These are phyloP conservation scores for Penicillium taxi DNA, from an alignment of 495 filamentous ascomycete genomes.

Conservation along the genomic window DNA sequence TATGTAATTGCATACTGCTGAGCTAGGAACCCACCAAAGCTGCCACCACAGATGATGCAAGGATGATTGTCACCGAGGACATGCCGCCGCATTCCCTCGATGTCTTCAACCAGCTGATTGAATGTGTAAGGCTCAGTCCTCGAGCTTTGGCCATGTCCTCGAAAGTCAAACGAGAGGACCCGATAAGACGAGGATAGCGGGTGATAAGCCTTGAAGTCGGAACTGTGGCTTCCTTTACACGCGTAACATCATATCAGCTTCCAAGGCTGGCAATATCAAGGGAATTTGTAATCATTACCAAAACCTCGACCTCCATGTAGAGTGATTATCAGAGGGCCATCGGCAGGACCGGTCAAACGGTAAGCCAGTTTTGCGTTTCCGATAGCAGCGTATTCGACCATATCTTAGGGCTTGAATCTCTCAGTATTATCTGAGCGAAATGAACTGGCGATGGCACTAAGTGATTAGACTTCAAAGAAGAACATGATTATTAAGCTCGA, in stretches of 20 bases:
- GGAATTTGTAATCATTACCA: background rate
- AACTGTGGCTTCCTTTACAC: slow-evolving; percentile 5
- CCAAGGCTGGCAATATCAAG: background rate
- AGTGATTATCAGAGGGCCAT: slow-evolving; percentile 7
- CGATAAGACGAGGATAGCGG: slow-evolving; percentile 2
- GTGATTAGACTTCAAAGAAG: no score
- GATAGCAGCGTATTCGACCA: slow-evolving; percentile 3
- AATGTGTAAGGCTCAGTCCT: slow-evolving; percentile 6
- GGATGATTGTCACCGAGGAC: background rate
- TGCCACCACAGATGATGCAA: slow-evolving; percentile 4
- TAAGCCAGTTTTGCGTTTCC: slow-evolving; percentile 2
- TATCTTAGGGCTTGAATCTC: no score
- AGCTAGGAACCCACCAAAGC: slow-evolving; percentile 5
- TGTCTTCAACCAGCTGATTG: slow-evolving; percentile 2
- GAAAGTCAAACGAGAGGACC: slow-evolving; percentile 5
- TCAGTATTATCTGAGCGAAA: no score
- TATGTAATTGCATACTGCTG: slow-evolving; percentile 8
- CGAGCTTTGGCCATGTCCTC: slow-evolving; percentile 8
- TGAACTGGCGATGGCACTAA: no score
- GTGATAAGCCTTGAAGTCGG: slow-evolving; percentile 6
- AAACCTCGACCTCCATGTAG: slow-evolving; percentile 5
- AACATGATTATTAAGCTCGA: no score
- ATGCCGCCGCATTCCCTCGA: background rate
- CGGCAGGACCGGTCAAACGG: background rate
- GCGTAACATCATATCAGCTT: no score